A percentile compares a stretch with the other conserved stretches of the same genome.
phyloP scores from a whole-genome alignment of 2,329 filamentous ascomycete genomes.

The Aspergillus pseudoglaucus region DNA sequence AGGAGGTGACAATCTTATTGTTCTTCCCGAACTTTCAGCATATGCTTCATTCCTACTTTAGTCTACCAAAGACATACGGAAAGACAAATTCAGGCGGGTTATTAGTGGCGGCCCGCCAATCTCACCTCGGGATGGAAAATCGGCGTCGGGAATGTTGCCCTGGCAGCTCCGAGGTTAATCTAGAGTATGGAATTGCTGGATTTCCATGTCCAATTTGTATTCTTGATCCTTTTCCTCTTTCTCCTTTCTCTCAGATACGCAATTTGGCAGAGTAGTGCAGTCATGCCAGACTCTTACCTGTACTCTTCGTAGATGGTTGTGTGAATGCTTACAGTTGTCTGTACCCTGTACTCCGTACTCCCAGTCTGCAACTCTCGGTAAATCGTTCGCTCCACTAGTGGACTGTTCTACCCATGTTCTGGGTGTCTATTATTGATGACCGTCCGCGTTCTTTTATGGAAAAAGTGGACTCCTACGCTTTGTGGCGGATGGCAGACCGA shows the following conservation, averaged over 20 bases:
- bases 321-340: too few species aligned
- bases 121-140: constrained; percentile 8
- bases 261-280: too few species aligned
- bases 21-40: not conserved
- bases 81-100: not conserved
- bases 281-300: too few species aligned
- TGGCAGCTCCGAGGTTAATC: constrained; percentile 7
- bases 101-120: not conserved
- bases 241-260: too few species aligned
- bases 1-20: not conserved
- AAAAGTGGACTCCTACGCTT: not conserved
- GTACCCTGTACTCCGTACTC: not conserved
- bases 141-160: constrained; percentile 7
- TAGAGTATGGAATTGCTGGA: not conserved
- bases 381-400: not conserved
- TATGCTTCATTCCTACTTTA: not conserved
- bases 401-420: not conserved
- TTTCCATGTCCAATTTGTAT: not conserved
- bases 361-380: not conserved
- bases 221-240: too few species aligned
- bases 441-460: not conserved
- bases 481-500: not conserved
- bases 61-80: not conserved
- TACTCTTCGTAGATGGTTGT: too few species aligned
- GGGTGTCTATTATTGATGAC: not conserved